Evolutionary conservation across 495 filamentous ascomycete species (phyloP), one percentile per base, ranked within the genome.

Genomic region (Penicillium fimorum): DNA sequence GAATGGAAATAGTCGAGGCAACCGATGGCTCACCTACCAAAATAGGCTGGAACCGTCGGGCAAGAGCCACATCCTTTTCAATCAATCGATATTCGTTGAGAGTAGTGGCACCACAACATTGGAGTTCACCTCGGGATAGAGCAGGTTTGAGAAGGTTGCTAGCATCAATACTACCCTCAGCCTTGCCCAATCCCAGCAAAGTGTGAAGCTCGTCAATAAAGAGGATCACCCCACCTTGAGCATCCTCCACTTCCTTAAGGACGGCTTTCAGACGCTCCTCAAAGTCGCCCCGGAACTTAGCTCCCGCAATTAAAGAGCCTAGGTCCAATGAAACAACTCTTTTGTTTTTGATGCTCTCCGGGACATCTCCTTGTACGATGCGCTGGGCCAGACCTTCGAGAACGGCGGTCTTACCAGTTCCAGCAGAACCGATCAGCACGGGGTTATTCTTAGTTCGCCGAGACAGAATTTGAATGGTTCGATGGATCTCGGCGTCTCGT

Each of bases 131-230:
- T 61, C 94, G 75, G 0, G 92, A 90, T 12, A 97, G 73, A 5
- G 92, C 90, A n/a, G 94, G 94, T 68, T 98, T 98, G 38, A 98
- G 77, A 6, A 97, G 79, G 66, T 98, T 97, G 60, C 89, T 93
- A 2, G 94, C 94, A 75, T 98, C 94, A 60, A 97, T 93, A 48
- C 90, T 96, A 15, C 94, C 94, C 70, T 97, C 93, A 6, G 91
- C 88, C 69, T 97, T 97, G 29, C 94, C 94, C 2, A 98, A 79
- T 3, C 94, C 94, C 11, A 97, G 84, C 1, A 98, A 77, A 10
- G 86, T 92, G 65, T 98, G 94, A 47, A 97, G 80, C 69, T 97
- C 95, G 66, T 98, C 94, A 43, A 98, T 89, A 71, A 98, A 97
- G 7, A 98, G 76, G 40, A 98, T 96, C 5, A 96, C 85, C 42